A percentile compares a stretch with the other conserved stretches of the same genome.
Evolutionary conservation across 495 filamentous ascomycete genomes (phyloP).

Genomic region (Penicillium dipodomyicola): DNA sequence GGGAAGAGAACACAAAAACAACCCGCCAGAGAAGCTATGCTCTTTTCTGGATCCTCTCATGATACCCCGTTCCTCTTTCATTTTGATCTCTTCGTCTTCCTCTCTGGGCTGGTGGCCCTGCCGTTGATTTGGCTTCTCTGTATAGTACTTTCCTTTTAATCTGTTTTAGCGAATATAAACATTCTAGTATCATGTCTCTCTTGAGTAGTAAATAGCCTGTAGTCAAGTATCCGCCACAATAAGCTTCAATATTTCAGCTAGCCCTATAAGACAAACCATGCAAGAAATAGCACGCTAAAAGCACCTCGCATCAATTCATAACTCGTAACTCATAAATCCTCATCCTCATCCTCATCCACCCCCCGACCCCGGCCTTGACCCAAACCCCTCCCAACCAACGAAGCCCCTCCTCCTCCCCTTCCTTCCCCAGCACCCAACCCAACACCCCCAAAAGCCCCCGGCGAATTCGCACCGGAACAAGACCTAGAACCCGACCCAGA

Average conservation of each 20-base stretch:
- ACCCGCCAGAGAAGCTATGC: background rate
- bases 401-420: background rate
- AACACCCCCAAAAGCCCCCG: background rate
- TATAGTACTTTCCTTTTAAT: conserved; percentile 20
- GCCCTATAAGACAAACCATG: background rate
- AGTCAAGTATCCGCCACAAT: background rate
- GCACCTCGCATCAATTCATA: background rate
- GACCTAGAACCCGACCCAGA: conserved; percentile 6
- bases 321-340: conserved; percentile 3
- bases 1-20: conserved; percentile 1
- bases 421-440: no score
- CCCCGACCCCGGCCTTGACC: background rate
- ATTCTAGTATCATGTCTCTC: background rate
- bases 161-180: conserved; percentile 23
- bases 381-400: background rate
- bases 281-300: background rate
- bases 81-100: conserved; percentile 4
- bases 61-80: conserved; percentile 12
- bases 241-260: background rate
- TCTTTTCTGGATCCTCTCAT: conserved; percentile 2
- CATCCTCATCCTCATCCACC: conserved; percentile 4
- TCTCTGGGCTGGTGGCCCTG: conserved; percentile 7
- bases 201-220: background rate
- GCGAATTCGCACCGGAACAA: background rate
- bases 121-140: conserved; percentile 16